Evolutionary conservation across 2,329 filamentous ascomycete species (phyloP).

Genomic region (Endothia cerciana): DNA sequence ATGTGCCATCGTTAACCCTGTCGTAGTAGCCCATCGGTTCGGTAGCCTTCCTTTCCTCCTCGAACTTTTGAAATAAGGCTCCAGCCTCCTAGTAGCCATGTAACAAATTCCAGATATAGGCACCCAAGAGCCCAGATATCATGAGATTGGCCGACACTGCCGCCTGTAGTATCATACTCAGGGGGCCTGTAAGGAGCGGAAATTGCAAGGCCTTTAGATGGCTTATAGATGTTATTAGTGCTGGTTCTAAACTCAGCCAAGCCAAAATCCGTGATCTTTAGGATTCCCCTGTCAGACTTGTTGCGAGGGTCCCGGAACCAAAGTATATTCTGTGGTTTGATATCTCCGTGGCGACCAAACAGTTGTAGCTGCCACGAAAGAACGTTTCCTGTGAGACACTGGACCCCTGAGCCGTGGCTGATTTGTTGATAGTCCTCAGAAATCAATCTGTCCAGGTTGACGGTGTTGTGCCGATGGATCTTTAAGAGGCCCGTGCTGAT

Average conservation of each 20-base stretch:
- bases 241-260: constrained; percentile 13
- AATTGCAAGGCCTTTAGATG: neutral
- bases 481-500: neutral
- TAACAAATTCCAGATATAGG: neutral
- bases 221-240: neutral
- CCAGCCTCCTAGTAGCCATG: neutral
- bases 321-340: constrained; percentile 9
- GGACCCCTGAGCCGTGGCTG: no score
- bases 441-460: no score
- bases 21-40: neutral
- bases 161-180: neutral
- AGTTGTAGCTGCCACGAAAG: no score
- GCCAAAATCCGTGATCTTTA: constrained; percentile 13
- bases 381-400: no score
- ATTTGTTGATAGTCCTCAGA: neutral
- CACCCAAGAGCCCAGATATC: constrained; percentile 15
- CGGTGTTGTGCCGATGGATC: neutral
- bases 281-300: neutral
- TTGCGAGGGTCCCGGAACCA: neutral
- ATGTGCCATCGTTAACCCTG: neutral
- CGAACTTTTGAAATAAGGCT: constrained; percentile 1
- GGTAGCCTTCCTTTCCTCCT: neutral
- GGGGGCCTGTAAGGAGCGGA: neutral
- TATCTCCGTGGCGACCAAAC: constrained; percentile 9
- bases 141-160: constrained; percentile 3